Base-by-base conservation (phyloP, 2,329 filamentous ascomycete species). In the Coniochaeta sp. region DNA sequence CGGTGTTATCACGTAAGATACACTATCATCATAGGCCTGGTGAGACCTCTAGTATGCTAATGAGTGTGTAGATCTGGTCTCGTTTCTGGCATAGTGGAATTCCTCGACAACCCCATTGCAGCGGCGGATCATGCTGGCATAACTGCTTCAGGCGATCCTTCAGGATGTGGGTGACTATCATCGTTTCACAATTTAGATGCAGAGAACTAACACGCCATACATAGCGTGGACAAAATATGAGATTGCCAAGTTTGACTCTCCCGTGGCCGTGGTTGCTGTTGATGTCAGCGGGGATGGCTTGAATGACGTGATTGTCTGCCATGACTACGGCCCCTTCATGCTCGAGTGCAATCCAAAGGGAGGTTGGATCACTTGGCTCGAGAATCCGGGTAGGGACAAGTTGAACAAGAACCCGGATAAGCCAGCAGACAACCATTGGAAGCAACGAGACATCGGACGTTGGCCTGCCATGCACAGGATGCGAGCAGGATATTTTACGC, bases 401-500 rank as follows among this genome's bases (percentile, higher is more conserved):
- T 24, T 56, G 28, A 56, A 56, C 30, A 36, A 56, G 12, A n/a
- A 56, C 12, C 32, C 54, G 7, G 32, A 56, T 3, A 5, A 56
- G 17, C 9, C 28, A 4, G 54, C 17, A 24, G 54, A 56, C 10
- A 56, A 56, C 30, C 54, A 56, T n/a, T 56, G 54, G 54, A 56
- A 56, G n/a, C 30, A 28, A 38, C 14, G 54, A 22, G 54, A 56
- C 30, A 56, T 56, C 3, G 54, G 54, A 9, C 54, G 54, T 5
- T 56, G 54, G 54, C 54, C 54, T 28, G 54, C 54, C 30, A 56
- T 56, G 54, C 54, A 56, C 30, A 28, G 54, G n/a, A 19, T 56
- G 30, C 22, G 26, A 38, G 54, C 54, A 12, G 54, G 54, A 8
- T 24, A 56, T 38, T 56, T 56, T 14, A 56, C 54, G 10, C 54